Base-by-base conservation (phyloP, 805 yeast genomes). In the Schwanniomyces vanrijiae region DNA sequence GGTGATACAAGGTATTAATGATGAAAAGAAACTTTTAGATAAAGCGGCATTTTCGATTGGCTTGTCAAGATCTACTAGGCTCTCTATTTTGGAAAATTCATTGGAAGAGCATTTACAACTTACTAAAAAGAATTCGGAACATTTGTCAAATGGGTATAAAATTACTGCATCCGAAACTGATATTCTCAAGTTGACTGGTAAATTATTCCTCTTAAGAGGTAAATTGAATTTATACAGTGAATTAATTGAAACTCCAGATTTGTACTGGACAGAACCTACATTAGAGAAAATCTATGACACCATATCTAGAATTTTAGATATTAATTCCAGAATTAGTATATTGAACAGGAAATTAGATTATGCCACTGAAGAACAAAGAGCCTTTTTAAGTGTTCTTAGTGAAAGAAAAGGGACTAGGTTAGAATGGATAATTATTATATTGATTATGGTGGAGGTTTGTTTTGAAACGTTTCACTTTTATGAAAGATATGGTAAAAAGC, bases 41-140 rank as follows among this genome's bases (percentile, higher is more conserved):
- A 89, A 86, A 68, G 86, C 90, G 8, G 96, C 97, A 0, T 90
- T 90, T 64, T 85, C 96, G 1, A 84, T 88, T 45, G 97, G 97
- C 0, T 69, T 91, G 26, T 85, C 96, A 0, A 69, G 97, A 55
- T 88, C 96, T 2, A 90, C 97, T 0, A 80, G 94, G 59, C 71
- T 91, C 38, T 90, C 96, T 0, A 82, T 90, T 1, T 64, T 91
- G 33, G 97, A 91, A 62, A 73, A 77, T 21, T 75, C 84, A 3
- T 69, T 90, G 37, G 97, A 90, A 54, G 68, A 76, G 22, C 87
- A 86, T 56, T 78, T 88, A n/a, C 66, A 62, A 29, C 62, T 80
- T 43, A 84, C 95, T 1, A 79, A 83, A 55, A 69, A 69, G 25
- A 80, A 87, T 39, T 84, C 94, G 2, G 86, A 84, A 47, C 70